Base-by-base conservation (phyloP, 2,329 filamentous ascomycete genomes). In the Pseudonectria buxi region DNA sequence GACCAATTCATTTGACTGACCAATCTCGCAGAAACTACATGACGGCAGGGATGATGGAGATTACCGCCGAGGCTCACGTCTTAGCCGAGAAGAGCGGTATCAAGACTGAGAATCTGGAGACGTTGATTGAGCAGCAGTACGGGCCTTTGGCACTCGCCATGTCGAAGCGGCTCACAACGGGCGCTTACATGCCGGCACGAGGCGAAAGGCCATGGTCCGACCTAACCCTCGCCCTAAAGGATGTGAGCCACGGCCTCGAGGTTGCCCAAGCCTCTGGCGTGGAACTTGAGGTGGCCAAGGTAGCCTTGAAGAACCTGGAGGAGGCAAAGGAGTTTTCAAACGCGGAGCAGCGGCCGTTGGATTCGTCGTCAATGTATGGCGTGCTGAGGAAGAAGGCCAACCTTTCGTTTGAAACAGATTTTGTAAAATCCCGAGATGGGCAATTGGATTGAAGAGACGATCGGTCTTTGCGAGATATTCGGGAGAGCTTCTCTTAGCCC, bases 301-400 rank as follows among this genome's bases (percentile, higher is more conserved):
- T 68, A 15, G 67, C 61, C 5, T 45, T 72, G 18, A 54, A 51
- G 12, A 63, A 71, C 40, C 47, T 73, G 27, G 44, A 55, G 18
- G 58, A 67, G 37, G 71, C 71, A 0, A 67, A 58, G 18, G 30
- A 26, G 1, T 68, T 57, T 43, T 61, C 59, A 0, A 51, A 58
- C 3, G 40, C 51, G 10, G 55, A 53, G 6, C 54, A 43, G 1
- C 53, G 68, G 28, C 45, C 50, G 2, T 46, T 74, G 16, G 71
- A 74, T 51, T 72, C 68, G 9, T 70, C 65, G 9, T 62, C 63
- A n/a, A 59, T 74, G 48, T 75, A 68, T 53, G 71, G 71, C 1
- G 50, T 68, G 15, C 46, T 73, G 15, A 58, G 69, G 29, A 43
- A 45, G 33, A 55, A 65, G 35, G 62, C 67, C 2, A 68, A 65